phyloP scores from a whole-genome alignment of 2,329 filamentous ascomycete species.

The Fusarium coicis region DNA sequence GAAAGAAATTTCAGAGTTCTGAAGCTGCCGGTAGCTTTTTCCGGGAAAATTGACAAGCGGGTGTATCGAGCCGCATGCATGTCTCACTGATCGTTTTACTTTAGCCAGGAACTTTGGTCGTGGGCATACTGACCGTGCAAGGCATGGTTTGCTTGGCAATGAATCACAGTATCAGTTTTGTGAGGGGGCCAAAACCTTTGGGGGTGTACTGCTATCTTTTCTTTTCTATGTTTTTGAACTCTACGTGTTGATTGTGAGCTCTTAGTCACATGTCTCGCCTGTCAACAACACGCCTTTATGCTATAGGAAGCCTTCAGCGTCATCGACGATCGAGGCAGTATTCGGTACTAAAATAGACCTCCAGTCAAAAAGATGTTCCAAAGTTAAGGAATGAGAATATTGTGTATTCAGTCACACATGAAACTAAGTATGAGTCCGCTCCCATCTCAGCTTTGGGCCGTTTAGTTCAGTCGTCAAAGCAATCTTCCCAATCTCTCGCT shows the following conservation, averaged over 20 bases:
- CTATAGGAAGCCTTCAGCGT: too few species aligned
- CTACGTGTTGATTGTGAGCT: not conserved
- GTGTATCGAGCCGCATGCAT: not conserved
- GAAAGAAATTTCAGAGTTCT: fast-evolving
- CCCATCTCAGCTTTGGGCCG: not conserved
- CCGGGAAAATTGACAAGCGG: not conserved
- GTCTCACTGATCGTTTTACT: not conserved
- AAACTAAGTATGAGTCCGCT: fast-evolving
- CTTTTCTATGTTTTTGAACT: not conserved
- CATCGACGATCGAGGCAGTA: too few species aligned
- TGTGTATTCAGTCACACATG: too few species aligned
- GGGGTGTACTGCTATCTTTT: too few species aligned
- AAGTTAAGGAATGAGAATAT: too few species aligned
- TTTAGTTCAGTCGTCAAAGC: not conserved
- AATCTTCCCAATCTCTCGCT: not conserved
- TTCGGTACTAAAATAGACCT: too few species aligned
- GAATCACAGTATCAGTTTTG: fast-evolving
- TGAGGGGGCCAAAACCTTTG: fast-evolving
- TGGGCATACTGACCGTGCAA: too few species aligned
- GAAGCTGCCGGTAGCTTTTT: not conserved
- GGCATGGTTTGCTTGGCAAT: fast-evolving
- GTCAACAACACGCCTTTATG: too few species aligned
- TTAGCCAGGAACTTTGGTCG: not conserved
- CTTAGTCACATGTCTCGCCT: not conserved
- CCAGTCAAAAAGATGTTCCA: too few species aligned